These are phyloP conservation scores for Cryptosporidium muris DNA, from an alignment of 169 alveolate genomes.

Conservation along the genomic window DNA sequence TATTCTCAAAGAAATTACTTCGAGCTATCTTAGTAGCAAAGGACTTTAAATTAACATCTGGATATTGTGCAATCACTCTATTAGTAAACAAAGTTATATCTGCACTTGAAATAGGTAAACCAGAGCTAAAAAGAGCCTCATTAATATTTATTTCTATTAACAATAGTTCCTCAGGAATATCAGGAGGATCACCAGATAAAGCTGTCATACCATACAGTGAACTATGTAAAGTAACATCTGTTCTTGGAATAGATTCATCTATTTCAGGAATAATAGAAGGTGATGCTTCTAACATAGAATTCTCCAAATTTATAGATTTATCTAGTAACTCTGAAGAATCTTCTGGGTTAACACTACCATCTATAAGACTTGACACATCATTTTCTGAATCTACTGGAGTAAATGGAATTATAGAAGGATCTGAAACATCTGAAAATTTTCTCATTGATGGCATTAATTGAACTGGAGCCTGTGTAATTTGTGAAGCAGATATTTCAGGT, in stretches of 20 bases:
- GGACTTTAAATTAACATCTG: not conserved
- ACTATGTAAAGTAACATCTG: constrained; percentile 23
- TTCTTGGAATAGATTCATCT: constrained; percentile 17
- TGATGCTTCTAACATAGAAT: not conserved
- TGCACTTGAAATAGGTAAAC: constrained; percentile 50
- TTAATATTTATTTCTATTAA: constrained; percentile 32
- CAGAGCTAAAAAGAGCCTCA: constrained; percentile 40
- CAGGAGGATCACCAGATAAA: constrained; percentile 48
- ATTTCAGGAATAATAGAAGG: constrained; percentile 6
- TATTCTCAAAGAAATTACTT: constrained; percentile 20
- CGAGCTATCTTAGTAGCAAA: constrained; percentile 8
- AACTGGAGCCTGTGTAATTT: not conserved
- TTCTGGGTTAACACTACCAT: constrained; percentile 34
- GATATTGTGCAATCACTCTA: constrained; percentile 6
- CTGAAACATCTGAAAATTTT: not conserved
- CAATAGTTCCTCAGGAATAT: constrained; percentile 30
- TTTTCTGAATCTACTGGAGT: constrained; percentile 44
- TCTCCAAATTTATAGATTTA: no score
- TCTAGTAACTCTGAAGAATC: constrained; percentile 1
- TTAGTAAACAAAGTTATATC: constrained; percentile 30
- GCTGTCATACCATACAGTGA: constrained; percentile 47
- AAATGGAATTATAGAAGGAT: constrained; percentile 13
- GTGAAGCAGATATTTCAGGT: constrained; percentile 3
- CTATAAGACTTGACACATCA: constrained; percentile 27
- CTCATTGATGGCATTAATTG: not conserved